Evolutionary conservation across 441 rosid genomes (phyloP).

Genomic region (Gossypium schwendimanii): DNA sequence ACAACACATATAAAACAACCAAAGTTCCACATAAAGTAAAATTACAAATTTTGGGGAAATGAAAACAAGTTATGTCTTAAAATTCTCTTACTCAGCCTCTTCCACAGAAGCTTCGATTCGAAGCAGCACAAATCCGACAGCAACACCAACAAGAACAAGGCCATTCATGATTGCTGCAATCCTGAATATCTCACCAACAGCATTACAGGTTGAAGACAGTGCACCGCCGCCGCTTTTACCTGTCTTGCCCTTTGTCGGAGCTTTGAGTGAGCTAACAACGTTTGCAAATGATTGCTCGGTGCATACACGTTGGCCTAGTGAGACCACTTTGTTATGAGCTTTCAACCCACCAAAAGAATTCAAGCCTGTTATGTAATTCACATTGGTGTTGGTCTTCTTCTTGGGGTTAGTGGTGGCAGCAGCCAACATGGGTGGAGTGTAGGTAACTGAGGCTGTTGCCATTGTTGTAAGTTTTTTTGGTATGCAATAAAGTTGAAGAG

Average conservation of each 20-base stretch:
- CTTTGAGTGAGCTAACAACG: constrained; percentile 35
- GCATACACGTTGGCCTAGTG: constrained; percentile 41
- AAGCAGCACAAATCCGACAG: constrained; percentile 67
- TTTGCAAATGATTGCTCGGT: constrained; percentile 48
- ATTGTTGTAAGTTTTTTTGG: constrained; percentile 14
- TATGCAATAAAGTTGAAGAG: background rate
- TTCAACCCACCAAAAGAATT: constrained; percentile 53
- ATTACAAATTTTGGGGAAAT: background rate
- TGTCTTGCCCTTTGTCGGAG: constrained; percentile 18
- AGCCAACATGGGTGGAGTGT: constrained; percentile 21
- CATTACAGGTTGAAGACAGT: constrained; percentile 45
- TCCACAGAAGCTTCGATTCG: constrained; percentile 60
- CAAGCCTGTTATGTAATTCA: constrained; percentile 41
- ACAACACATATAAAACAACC: background rate
- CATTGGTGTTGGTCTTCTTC: constrained; percentile 20
- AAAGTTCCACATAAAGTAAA: background rate
- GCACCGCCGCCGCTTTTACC: constrained; percentile 38
- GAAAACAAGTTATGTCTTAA: background rate
- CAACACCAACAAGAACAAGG: constrained; percentile 61
- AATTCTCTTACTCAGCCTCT: constrained; percentile 39
- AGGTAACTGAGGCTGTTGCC: constrained; percentile 34
- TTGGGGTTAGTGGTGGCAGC: constrained; percentile 12
- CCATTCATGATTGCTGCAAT: constrained; percentile 65
- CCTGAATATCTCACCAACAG: constrained; percentile 51
- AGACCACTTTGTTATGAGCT: constrained; percentile 47